Conservation (phyloP, 805 yeast genomes). For the Candida piceae region DNA sequence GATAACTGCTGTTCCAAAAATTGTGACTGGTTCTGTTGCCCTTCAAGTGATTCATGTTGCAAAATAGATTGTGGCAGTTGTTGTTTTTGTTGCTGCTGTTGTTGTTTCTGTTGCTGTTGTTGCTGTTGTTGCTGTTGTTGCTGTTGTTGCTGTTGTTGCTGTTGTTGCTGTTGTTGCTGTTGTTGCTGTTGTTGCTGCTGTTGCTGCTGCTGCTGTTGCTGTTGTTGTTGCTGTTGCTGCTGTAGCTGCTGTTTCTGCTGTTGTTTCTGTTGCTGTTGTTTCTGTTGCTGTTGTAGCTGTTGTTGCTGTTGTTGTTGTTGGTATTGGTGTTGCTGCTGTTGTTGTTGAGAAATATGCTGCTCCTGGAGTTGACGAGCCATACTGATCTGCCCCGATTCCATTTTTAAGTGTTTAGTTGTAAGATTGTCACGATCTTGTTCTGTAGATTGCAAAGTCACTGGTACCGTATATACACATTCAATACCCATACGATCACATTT, state of each 20-base stretch:
- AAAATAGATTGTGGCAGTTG: too few relatives aligned
- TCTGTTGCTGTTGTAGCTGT: conserved; percentile 9
- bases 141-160: conserved; percentile 14
- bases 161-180: too few relatives aligned
- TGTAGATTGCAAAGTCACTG: background rate
- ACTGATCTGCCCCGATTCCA: too few relatives aligned
- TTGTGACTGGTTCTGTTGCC: too few relatives aligned
- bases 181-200: conserved; percentile 15
- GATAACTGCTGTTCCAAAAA: too few relatives aligned
- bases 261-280: conserved; percentile 13
- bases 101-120: too few relatives aligned
- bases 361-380: background rate
- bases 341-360: background rate
- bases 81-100: too few relatives aligned
- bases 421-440: background rate
- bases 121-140: background rate
- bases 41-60: too few relatives aligned
- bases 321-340: background rate
- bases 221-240: conserved; percentile 6
- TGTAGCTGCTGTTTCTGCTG: too few relatives aligned
- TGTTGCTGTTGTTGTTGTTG: conserved; percentile 14
- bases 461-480: conserved; percentile 56
- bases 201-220: conserved; percentile 13
- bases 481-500: conserved; percentile 79
- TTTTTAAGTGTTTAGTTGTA: background rate